Conservation (phyloP, 331 rosid genomes). For the Ulmus americana region DNA sequence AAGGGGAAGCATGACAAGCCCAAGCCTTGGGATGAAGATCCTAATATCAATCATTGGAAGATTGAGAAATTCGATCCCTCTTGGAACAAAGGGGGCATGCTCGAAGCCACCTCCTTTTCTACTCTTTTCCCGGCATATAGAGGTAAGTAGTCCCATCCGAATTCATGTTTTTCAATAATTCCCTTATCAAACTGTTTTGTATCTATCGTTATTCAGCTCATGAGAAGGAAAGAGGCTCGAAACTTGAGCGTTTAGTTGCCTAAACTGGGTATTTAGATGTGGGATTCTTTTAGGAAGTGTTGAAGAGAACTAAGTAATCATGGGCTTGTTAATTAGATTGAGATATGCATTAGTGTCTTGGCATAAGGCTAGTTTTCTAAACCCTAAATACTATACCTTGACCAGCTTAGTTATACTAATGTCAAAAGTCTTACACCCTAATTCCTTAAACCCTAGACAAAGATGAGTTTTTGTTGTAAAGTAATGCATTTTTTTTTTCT, state of each 20-base stretch:
- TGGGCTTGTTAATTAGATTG: neutral
- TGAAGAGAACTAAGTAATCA: neutral
- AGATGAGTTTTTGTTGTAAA: too few species aligned
- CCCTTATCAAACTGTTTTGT: neutral
- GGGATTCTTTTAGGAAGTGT: too few species aligned
- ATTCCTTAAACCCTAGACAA: too few species aligned
- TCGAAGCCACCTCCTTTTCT: slow-evolving; percentile 78
- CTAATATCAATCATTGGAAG: slow-evolving; percentile 76
- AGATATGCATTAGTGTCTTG: neutral
- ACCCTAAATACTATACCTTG: too few species aligned
- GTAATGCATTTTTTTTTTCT: too few species aligned
- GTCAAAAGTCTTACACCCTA: too few species aligned
- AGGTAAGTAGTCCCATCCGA: slow-evolving; percentile 21
- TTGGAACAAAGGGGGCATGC: slow-evolving; percentile 86
- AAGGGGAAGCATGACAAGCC: slow-evolving; percentile 93
- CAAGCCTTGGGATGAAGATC: slow-evolving; percentile 97
- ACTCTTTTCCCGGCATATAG: slow-evolving; percentile 81
- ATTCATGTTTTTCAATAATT: neutral
- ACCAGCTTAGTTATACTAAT: too few species aligned
- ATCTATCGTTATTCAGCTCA: neutral
- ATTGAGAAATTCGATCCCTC: slow-evolving; percentile 75
- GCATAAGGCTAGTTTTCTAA: too few species aligned
- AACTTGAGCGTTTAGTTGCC: neutral
- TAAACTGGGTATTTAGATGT: neutral
- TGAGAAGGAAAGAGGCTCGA: neutral